A percentile compares a stretch with the other conserved stretches of the same genome.
phyloP scores from a whole-genome alignment of 2,329 filamentous ascomycete genomes.

The Penicillium sp. region DNA sequence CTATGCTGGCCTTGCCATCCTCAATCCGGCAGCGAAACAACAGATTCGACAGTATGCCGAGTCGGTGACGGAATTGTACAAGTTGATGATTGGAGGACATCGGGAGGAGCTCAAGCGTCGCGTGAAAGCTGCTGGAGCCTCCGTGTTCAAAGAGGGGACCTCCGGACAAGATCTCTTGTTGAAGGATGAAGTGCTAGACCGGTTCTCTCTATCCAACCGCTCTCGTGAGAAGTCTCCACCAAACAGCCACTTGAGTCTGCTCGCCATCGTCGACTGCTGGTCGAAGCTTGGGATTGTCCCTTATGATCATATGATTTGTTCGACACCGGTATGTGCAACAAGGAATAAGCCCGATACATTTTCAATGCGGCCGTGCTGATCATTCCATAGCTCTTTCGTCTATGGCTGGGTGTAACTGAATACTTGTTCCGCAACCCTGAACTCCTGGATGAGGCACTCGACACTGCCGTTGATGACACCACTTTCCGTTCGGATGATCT shows the following conservation, averaged over 20 bases:
- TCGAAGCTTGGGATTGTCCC: constrained; percentile 88
- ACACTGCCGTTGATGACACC: constrained; percentile 82
- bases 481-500: constrained; percentile 93
- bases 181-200: constrained; percentile 76
- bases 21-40: constrained; percentile 86
- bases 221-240: constrained; percentile 63
- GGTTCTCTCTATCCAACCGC: constrained; percentile 75
- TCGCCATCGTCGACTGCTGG: constrained; percentile 99
- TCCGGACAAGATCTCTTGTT: constrained; percentile 66
- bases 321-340: constrained; percentile 66
- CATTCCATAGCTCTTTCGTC: constrained; percentile 69
- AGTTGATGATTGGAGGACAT: constrained; percentile 89
- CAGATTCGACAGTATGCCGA: constrained; percentile 94
- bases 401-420: constrained; percentile 96
- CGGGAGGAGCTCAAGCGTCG: constrained; percentile 68
- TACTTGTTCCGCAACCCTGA: constrained; percentile 83
- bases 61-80: constrained; percentile 90
- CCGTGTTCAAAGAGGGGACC: constrained; percentile 58
- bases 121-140: constrained; percentile 74
- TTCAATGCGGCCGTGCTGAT: neutral
- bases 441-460: constrained; percentile 78
- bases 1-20: constrained; percentile 92
- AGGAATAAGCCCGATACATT: no score
- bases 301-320: constrained; percentile 99
- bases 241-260: constrained; percentile 89